Evolutionary conservation across 169 alveolate genomes (phyloP).

Genomic region (Pseudocohnilembus persalinus): DNA sequence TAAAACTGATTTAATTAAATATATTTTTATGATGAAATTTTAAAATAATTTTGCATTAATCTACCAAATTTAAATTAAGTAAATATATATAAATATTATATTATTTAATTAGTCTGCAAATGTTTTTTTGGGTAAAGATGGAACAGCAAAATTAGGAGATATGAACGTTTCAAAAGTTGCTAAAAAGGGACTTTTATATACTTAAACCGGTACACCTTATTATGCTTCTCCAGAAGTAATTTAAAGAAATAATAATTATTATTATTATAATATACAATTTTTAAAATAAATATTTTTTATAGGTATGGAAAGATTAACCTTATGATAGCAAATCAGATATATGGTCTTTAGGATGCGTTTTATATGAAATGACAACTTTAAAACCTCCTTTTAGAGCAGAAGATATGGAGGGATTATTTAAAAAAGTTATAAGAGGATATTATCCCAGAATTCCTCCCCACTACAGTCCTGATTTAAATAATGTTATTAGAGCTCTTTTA

Average conservation of each 20-base stretch:
- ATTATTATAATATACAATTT: not conserved
- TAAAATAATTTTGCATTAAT: too few species aligned
- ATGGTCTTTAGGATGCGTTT: conserved; percentile 59
- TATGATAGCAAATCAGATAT: conserved; percentile 55
- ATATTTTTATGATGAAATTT: not conserved
- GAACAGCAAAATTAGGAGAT: conserved; percentile 79
- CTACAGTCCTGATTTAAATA: conserved; percentile 58
- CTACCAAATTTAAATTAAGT: not conserved
- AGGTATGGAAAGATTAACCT: conserved; percentile 62
- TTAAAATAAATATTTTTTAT: conserved; percentile 16
- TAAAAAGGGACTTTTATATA: conserved; percentile 68
- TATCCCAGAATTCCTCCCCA: conserved; percentile 68
- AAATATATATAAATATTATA: not conserved
- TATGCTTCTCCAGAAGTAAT: conserved; percentile 83
- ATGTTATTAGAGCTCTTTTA: conserved; percentile 47
- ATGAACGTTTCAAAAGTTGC: conserved; percentile 85
- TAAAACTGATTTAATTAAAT: not conserved
- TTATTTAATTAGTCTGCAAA: conserved; percentile 56
- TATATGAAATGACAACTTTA: conserved; percentile 55
- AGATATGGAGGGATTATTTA: conserved; percentile 52
- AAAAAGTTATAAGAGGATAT: conserved; percentile 59
- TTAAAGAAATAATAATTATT: conserved; percentile 61
- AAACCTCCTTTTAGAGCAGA: conserved; percentile 60
- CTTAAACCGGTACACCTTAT: conserved; percentile 67
- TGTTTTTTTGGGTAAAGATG: conserved; percentile 70